A percentile compares a stretch with the other conserved stretches of the same genome.
phyloP scores from a whole-genome alignment of 2,329 filamentous ascomycete genomes.

The Xenoacremonium recifei region DNA sequence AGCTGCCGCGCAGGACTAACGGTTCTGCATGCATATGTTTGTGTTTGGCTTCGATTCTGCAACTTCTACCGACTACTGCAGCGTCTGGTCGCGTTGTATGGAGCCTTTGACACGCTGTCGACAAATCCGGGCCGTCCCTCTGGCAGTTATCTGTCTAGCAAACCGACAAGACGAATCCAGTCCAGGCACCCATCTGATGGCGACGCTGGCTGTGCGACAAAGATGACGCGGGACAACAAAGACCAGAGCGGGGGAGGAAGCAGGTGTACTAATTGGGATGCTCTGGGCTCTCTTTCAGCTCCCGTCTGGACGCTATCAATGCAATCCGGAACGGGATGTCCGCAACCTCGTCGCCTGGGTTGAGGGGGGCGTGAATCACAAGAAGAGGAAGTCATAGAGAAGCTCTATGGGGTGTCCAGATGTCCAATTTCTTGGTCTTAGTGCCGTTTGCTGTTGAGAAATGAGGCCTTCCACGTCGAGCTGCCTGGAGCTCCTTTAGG shows the following conservation, averaged over 20 bases:
- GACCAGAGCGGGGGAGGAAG: too few relatives aligned
- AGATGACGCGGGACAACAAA: not conserved
- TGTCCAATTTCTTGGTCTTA: not conserved
- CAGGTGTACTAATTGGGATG: too few relatives aligned
- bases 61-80: not conserved
- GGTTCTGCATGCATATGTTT: too few relatives aligned
- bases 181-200: too few relatives aligned
- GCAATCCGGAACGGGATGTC: not conserved
- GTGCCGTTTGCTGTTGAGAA: not conserved
- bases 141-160: not conserved
- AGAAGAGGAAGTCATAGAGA: not conserved
- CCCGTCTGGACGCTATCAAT: not conserved
- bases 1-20: not conserved
- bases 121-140: not conserved
- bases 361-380: not conserved
- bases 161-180: not conserved
- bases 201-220: not conserved
- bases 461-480: not conserved
- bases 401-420: not conserved
- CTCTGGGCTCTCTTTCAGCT: not conserved
- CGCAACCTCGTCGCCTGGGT: not conserved
- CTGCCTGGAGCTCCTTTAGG: too few relatives aligned
- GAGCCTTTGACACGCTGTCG: not conserved
- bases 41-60: not conserved
- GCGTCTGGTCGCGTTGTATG: not conserved